These are phyloP conservation scores for Chalaropsis ovoidea DNA, from an alignment of 2,329 filamentous ascomycete species.

Conservation along the genomic window DNA sequence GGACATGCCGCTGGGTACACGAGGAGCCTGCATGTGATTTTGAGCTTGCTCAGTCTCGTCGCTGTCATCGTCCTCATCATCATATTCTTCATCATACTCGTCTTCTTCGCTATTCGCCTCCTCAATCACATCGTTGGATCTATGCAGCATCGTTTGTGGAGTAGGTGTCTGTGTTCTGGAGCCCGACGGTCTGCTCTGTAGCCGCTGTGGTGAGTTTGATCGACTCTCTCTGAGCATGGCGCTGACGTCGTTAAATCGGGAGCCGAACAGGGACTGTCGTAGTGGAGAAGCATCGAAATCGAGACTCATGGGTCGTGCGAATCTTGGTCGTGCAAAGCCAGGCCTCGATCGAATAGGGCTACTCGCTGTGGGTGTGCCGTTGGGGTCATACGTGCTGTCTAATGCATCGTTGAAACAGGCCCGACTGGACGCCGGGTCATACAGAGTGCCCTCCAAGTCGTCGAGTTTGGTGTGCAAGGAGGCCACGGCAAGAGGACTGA, in stretches of 20 bases:
- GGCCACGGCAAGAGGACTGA: slow-evolving; percentile 23
- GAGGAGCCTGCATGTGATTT: neutral
- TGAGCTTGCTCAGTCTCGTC: slow-evolving; percentile 3
- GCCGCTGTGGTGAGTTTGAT: slow-evolving; percentile 12
- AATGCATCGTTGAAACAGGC: slow-evolving; percentile 20
- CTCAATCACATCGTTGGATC: neutral
- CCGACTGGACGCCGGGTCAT: slow-evolving; percentile 19
- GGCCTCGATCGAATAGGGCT: slow-evolving; percentile 15
- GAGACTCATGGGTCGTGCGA: slow-evolving; percentile 23
- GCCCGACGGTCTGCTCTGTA: neutral
- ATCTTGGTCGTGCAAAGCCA: slow-evolving; percentile 16
- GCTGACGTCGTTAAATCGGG: slow-evolving; percentile 21
- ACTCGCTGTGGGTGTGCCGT: slow-evolving; percentile 1
- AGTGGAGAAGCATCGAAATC: slow-evolving; percentile 20
- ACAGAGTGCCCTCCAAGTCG: slow-evolving; percentile 20
- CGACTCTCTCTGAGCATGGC: slow-evolving; percentile 20
- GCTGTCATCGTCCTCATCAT: neutral
- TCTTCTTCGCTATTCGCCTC: slow-evolving; percentile 12
- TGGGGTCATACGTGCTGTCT: slow-evolving; percentile 14
- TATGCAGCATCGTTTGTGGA: neutral
- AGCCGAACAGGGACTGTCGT: slow-evolving; percentile 20
- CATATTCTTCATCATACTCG: slow-evolving; percentile 2
- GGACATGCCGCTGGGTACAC: slow-evolving; percentile 23
- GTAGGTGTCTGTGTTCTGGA: slow-evolving; percentile 18
- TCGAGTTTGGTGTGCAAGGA: slow-evolving; percentile 22